phyloP scores from a whole-genome alignment of 306 rosid genomes.

The Vigna radiata region DNA sequence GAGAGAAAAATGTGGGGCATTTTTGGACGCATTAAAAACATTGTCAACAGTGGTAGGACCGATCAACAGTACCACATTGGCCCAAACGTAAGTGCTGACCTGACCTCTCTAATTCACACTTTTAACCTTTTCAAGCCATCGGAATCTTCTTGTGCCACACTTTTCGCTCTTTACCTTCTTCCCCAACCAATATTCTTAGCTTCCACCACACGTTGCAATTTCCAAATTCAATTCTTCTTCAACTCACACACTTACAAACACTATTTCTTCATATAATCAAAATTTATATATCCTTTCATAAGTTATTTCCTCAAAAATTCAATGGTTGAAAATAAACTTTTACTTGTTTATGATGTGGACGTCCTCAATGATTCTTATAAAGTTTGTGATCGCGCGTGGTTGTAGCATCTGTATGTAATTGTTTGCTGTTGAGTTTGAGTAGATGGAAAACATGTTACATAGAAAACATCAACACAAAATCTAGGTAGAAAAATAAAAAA shows the following conservation, averaged over 20 bases:
- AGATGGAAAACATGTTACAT: neutral
- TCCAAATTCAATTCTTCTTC: neutral
- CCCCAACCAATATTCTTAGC: constrained; percentile 17
- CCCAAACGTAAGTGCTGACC: constrained; percentile 31
- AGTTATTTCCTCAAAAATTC: too few relatives aligned
- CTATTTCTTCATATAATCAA: too few relatives aligned
- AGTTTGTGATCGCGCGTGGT: neutral
- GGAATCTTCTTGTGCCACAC: constrained; percentile 34
- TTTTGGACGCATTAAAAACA: constrained; percentile 28
- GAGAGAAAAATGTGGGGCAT: constrained; percentile 16
- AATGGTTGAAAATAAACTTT: too few relatives aligned
- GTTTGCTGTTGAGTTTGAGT: neutral
- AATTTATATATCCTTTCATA: too few relatives aligned
- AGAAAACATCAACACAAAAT: constrained; percentile 15
- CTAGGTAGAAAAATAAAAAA: neutral
- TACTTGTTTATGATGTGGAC: too few relatives aligned
- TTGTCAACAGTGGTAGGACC: constrained; percentile 36
- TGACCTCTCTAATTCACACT: constrained; percentile 28
- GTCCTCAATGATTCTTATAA: constrained; percentile 8
- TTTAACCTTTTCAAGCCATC: constrained; percentile 33
- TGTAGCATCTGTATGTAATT: neutral
- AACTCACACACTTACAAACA: too few relatives aligned
- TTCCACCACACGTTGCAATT: neutral
- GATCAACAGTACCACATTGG: constrained; percentile 18
- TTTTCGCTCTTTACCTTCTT: neutral